Percentiles rank a stretch among this genome's conserved stretches.
Conservation (phyloP, 2,329 filamentous ascomycete species). For the Diaporthe sp. region DNA sequence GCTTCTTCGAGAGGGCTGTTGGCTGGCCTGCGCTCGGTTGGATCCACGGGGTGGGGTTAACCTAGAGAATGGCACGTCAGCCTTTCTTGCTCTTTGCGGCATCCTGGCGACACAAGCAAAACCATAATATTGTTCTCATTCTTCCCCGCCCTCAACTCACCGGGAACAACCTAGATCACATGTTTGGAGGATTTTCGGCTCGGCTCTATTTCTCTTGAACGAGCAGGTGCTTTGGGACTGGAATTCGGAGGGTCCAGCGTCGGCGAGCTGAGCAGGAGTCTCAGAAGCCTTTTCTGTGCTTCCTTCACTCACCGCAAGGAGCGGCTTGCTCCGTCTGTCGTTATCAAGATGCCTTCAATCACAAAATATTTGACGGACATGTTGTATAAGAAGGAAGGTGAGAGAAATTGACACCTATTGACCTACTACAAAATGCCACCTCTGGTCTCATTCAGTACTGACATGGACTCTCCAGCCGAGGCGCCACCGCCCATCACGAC, state of each 20-base stretch:
- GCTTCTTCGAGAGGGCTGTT: background rate
- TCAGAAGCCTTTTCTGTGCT: background rate
- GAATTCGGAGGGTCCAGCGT: background rate
- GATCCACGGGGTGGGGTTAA: conserved; percentile 34
- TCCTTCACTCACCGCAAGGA: background rate
- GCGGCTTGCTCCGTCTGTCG: background rate
- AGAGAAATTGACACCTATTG: background rate
- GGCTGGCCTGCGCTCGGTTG: conserved; percentile 18
- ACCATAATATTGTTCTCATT: conserved; percentile 14
- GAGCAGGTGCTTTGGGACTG: background rate
- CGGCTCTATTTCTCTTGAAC: background rate
- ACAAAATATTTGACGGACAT: conserved; percentile 36
- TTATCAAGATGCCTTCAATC: conserved; percentile 37
- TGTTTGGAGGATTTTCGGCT: too few relatives aligned
- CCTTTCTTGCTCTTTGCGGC: conserved; percentile 24
- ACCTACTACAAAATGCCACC: too few relatives aligned
- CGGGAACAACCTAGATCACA: background rate
- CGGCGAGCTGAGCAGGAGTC: background rate
- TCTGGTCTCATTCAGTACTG: background rate
- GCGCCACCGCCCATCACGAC: conserved; percentile 55
- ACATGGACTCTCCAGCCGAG: background rate
- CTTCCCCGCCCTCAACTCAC: background rate
- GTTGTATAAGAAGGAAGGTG: conserved; percentile 36
- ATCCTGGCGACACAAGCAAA: conserved; percentile 23
- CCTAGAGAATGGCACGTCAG: conserved; percentile 21